Evolutionary conservation across 805 yeast species (phyloP).

Genomic region (Zygotorulaspora chibaensis): DNA sequence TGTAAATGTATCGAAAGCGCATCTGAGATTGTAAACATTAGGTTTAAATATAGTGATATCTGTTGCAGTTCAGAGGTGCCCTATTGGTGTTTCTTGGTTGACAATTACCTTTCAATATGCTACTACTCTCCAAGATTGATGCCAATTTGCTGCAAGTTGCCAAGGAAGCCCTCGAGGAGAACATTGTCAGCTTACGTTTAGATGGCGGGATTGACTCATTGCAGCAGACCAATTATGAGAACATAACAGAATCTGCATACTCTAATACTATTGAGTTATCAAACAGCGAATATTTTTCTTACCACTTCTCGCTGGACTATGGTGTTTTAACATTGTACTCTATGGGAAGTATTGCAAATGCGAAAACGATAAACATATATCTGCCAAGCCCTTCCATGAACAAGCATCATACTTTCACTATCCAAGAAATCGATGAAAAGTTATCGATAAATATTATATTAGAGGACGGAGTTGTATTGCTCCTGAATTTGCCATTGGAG

Average conservation of each 20-base stretch:
- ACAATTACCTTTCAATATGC: not conserved
- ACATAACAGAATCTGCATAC: constrained; percentile 18
- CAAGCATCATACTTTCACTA: constrained; percentile 22
- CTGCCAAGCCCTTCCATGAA: constrained; percentile 27
- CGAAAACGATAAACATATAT: constrained; percentile 24
- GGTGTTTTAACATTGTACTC: constrained; percentile 24
- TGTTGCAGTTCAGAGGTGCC: too few relatives aligned
- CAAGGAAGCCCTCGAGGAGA: constrained; percentile 10
- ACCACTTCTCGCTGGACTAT: constrained; percentile 24
- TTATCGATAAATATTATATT: constrained; percentile 26
- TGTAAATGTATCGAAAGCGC: too few relatives aligned
- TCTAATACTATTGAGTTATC: constrained; percentile 19
- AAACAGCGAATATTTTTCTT: constrained; percentile 23
- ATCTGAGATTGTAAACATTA: too few relatives aligned
- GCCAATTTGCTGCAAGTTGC: constrained; percentile 23
- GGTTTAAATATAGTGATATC: too few relatives aligned
- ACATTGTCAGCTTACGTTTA: constrained; percentile 19
- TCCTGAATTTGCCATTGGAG: constrained; percentile 24
- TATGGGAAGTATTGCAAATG: constrained; percentile 16
- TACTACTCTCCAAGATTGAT: constrained; percentile 27
- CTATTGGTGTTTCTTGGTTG: too few relatives aligned
- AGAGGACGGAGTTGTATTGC: constrained; percentile 24
- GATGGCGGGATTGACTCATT: constrained; percentile 2
- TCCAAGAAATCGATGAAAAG: constrained; percentile 9
- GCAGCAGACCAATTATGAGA: not conserved